Percentiles rank a stretch among this genome's conserved stretches.
Conservation (phyloP, 2,329 filamentous ascomycete species). For the Ophiostoma himal-ulmi region DNA sequence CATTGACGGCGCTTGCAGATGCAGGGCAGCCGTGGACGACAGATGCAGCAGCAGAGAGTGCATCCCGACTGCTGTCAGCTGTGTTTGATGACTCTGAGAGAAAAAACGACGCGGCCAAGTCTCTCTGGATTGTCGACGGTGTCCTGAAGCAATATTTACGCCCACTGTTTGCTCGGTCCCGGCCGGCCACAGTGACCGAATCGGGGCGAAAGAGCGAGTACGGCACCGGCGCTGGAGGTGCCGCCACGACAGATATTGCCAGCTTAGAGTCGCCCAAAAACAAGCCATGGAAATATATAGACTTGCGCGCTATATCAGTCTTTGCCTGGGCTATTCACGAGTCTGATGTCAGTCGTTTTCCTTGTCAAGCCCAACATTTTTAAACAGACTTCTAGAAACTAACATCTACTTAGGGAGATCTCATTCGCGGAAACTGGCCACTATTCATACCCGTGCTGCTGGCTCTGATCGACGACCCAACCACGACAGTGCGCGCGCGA, state of each 20-base stretch:
- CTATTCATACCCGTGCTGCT: conserved; percentile 65
- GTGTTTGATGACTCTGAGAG: conserved; percentile 25
- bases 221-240: conserved; percentile 36
- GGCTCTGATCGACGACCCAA: conserved; percentile 60
- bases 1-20: conserved; percentile 34
- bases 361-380: background rate
- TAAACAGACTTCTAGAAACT: conserved; percentile 28
- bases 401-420: conserved; percentile 31
- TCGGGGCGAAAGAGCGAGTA: conserved; percentile 51
- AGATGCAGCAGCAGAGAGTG: conserved; percentile 29
- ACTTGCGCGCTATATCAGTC: conserved; percentile 47
- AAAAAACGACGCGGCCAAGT: conserved; percentile 16
- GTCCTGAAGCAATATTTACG: conserved; percentile 60
- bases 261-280: conserved; percentile 36
- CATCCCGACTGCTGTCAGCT: conserved; percentile 33
- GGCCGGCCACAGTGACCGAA: conserved; percentile 48
- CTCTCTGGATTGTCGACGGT: conserved; percentile 45
- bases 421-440: conserved; percentile 57
- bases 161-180: conserved; percentile 58
- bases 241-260: conserved; percentile 26
- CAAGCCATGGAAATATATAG: conserved; percentile 58
- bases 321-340: conserved; percentile 55
- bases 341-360: background rate
- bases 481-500: conserved; percentile 45
- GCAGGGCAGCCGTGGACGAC: conserved; percentile 31